Evolutionary conservation across 331 rosid genomes (phyloP).

Genomic region (Ulmus americana): DNA sequence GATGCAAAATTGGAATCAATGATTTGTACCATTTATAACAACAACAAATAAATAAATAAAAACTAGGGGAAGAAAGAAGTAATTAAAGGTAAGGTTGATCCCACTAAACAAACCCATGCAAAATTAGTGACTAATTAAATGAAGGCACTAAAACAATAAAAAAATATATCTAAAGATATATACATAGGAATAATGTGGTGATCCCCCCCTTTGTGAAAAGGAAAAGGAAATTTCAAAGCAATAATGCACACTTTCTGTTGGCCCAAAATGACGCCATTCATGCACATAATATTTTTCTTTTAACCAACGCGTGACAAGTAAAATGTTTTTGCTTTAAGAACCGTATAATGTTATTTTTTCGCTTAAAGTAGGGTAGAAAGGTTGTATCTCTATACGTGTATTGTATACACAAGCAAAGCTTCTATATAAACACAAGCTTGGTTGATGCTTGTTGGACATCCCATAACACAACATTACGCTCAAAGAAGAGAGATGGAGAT

Average conservation of each 20-base stretch:
- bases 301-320: no score
- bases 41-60: no score
- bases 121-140: neutral
- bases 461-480: neutral
- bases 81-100: neutral
- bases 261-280: neutral
- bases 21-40: no score
- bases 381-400: no score
- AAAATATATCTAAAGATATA: no score
- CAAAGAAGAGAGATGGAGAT: neutral
- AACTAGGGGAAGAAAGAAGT: no score
- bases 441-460: neutral
- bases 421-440: neutral
- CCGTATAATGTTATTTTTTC: no score
- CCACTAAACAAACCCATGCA: slow-evolving; percentile 9
- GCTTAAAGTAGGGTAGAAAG: neutral
- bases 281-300: neutral
- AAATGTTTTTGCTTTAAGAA: no score
- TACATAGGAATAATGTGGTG: neutral
- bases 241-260: slow-evolving; percentile 9
- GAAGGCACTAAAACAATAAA: slow-evolving; percentile 2
- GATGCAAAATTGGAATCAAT: no score
- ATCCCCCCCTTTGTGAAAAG: slow-evolving; percentile 1
- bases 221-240: neutral
- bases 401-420: neutral